Evolutionary conservation across 441 rosid species (phyloP), one percentile per base, ranked within the genome.

Genomic region (Viola pubescens): DNA sequence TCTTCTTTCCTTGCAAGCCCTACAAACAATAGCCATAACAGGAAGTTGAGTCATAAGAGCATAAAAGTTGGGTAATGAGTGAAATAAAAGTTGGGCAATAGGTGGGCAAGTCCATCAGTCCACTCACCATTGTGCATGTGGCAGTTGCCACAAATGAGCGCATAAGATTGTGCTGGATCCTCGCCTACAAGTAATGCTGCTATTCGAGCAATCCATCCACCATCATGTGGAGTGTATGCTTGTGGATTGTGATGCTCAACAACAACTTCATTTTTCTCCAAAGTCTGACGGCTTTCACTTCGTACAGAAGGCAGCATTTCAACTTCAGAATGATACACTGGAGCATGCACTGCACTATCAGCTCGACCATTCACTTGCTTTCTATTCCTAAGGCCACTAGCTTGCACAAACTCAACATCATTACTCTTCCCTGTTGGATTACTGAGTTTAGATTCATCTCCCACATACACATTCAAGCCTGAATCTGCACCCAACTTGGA

Each of bases 141-240:
- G 64, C 98, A 92, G 70, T 79, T 92, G 50, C 95, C 91, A 58
- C 98, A 92, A 66, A 92, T 92, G 52, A 92, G 82, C 1, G 98
- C 97, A 67, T 69, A 92, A 37, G 96, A 92, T 55, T 92, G 94
- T 2, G 83, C 77, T 13, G 95, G 97, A 73, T 92, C 98, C 71
- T 92, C 98, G 0, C 97, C 98, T 4, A 89, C 97, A 8, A 92
- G 90, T 26, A 92, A 78, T 39, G 97, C 97, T 12, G 96, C 97
- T 19, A 92, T 59, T 48, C 94, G 85, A 66, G 96, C 82, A 54
- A 92, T 74, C 96, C 97, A 92, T 58, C 90, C 94, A 34, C 88
- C 89, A 11, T 82, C 88, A 9, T 71, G 73, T 48, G 73, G 59
- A 16, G 74, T 42, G 49, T 79, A 71, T 61, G 81, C 84, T 61